Evolutionary conservation across 306 rosid species (phyloP), one percentile per base, ranked within the genome.

Genomic region (Vigna angularis): DNA sequence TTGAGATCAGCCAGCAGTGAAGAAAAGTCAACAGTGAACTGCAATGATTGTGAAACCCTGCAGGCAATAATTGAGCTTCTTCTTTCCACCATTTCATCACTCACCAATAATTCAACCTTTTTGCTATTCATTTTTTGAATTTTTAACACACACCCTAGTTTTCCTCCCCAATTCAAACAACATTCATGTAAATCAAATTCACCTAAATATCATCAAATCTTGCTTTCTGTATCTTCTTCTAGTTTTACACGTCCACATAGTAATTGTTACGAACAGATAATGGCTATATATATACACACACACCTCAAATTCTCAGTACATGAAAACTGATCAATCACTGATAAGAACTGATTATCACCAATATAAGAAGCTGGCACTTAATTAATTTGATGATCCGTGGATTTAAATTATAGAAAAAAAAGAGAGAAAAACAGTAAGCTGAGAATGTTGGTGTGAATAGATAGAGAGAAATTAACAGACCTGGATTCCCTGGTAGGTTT

Each of bases 401-500:
- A 15, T 30, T 38, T 7, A 58, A 68, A 59, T 38, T 75, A 10
- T 59, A 38, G 47, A 5, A 49, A 20, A 15, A 36, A 24, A 3
- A 1, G 0, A 17, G 4, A 53, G 22, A 17, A 0, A 42, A 49
- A n/a, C 49, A 65, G 58, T 13, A 40, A 22, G 18, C 71, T 13
- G 65, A 34, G 30, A 56, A n/a, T 11, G 15, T n/a, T 32, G 53
- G 38, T 61, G 53, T 45, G 12, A 24, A 49, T 3, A 30, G 15
- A 69, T 47, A 11, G n/a, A 13, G 26, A 30, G 8, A 40, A 66
- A 76, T 56, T 45, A 40, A 40, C 1, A 0, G 45, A 92, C 97
- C 97, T 75, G 97, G 97, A 52, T 83, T 92, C 82, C 97, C 97
- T 47, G 97, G 96, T 44, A 88, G 87, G 85, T 79, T 90, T 69